Percentiles rank a stretch among this genome's conserved stretches.
These are phyloP conservation scores for Pichia californica DNA, from an alignment of 805 yeast genomes.

Conservation along the genomic window DNA sequence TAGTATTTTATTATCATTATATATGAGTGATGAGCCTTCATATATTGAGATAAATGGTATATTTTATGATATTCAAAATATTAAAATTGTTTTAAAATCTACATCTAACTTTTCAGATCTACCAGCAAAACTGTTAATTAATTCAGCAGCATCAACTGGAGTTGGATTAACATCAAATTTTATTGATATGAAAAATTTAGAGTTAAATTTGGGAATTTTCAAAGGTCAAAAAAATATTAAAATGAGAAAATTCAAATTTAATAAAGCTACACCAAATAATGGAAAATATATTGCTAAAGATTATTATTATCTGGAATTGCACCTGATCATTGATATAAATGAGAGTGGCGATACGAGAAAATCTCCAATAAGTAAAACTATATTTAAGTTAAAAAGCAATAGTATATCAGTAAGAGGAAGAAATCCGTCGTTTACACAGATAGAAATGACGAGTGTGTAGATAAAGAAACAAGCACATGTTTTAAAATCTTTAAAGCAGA, in stretches of 20 bases:
- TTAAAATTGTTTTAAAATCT: conserved; percentile 10
- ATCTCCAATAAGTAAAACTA: not conserved
- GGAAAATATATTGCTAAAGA: conserved; percentile 40
- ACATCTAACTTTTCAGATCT: conserved; percentile 14
- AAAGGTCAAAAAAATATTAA: conserved; percentile 3
- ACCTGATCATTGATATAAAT: conserved; percentile 8
- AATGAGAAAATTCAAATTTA: conserved; percentile 40
- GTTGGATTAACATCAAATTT: too few relatives aligned
- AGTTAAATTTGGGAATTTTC: not conserved
- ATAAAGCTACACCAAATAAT: conserved; percentile 47
- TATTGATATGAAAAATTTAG: not conserved
- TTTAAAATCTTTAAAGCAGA: not conserved
- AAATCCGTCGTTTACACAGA: conserved; percentile 53
- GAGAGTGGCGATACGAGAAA: conserved; percentile 1
- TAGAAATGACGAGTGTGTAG: conserved; percentile 41
- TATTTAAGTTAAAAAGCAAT: conserved; percentile 22
- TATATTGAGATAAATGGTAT: conserved; percentile 1
- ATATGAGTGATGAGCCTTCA: conserved; percentile 10
- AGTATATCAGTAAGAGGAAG: conserved; percentile 56
- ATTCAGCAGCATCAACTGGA: too few relatives aligned
- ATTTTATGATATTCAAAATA: conserved; percentile 5
- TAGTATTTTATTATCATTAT: conserved; percentile 7
- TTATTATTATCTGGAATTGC: conserved; percentile 33
- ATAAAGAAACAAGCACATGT: conserved; percentile 4
- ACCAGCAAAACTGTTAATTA: conserved; percentile 9